Base-by-base conservation (phyloP, 164 flowering plant genomes). In the Umbellularia californica region DNA sequence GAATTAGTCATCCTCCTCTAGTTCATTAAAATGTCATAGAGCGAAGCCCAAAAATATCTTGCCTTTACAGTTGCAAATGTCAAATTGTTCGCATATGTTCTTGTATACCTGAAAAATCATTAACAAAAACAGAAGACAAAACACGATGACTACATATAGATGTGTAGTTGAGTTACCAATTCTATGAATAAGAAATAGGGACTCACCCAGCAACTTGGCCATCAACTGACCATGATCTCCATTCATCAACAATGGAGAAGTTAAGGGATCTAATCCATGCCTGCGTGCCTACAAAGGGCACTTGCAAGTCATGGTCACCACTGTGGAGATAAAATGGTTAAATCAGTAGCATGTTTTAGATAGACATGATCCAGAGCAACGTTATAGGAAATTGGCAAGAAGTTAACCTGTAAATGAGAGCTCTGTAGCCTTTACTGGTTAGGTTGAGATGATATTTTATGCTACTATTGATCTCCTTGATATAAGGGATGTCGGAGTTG, bases 21-120 rank as follows among this genome's bases (percentile, higher is more conserved):
- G 41, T 35, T 35, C 41, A 35, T 35, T 35, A 9, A 35, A 6
- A 35, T 35, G 41, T 5, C 1, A 35, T 6, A 5, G 9, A 35
- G 41, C 9, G 7, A 6, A 35, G 41, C 41, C 41, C 41, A 50
- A 51, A n/a, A 41, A 15, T 30, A 3, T 41, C 66, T 35, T 80
- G 35, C 92, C 88, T 86, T 89, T 0, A 89, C 77, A 15, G 89
- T 87, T 3, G 87, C 89, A 78, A 83, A 89, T 68, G 90, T 84
- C 85, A 89, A 77, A 51, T 24, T 63, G 28, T 86, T 86, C 33
- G 87, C 72, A 25, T 84, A 86, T 12, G 81, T 80, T 76, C 83
- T 83, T 3, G 89, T 86, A 63, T 81, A 86, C 7, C 92, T 87
- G 52, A 69, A 23, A 58, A 30, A 35, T 19, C 25, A 70, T 9